Conservation (phyloP, 2,329 filamentous ascomycete genomes). For the Knoxdaviesia capensis region DNA sequence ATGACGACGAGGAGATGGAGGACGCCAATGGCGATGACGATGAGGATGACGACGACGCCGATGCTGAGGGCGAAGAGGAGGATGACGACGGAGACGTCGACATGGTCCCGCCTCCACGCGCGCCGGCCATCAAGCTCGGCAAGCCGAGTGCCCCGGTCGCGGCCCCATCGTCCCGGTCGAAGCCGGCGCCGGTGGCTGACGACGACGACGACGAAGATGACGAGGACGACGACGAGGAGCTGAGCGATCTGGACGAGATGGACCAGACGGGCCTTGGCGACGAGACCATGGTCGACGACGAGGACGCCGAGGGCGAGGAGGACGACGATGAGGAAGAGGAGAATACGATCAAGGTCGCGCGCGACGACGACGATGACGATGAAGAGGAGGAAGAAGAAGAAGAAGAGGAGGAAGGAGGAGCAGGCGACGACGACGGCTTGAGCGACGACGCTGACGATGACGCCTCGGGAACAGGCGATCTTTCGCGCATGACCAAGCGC, state of each 20-base stretch:
- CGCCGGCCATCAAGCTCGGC: constrained; percentile 26
- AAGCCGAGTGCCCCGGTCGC: constrained; percentile 18
- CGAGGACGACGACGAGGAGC: constrained; percentile 32
- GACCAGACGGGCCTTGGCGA: constrained; percentile 18
- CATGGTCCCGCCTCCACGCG: constrained; percentile 16
- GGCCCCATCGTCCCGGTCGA: constrained; percentile 13
- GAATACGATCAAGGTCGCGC: constrained; percentile 14
- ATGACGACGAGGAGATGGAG: constrained; percentile 11
- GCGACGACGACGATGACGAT: constrained; percentile 20
- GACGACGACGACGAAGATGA: constrained; percentile 11
- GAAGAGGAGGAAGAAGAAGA: constrained; percentile 17
- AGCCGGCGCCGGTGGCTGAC: constrained; percentile 9
- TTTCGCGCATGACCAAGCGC: constrained; percentile 39
- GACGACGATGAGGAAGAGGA: constrained; percentile 9
- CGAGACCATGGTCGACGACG: constrained; percentile 22
- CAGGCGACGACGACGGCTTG: constrained; percentile 17
- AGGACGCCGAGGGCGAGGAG: constrained; percentile 27
- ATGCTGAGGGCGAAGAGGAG: constrained; percentile 15
- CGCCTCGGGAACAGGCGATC: constrained; percentile 30
- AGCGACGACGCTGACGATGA: constrained; percentile 18
- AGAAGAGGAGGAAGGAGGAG: constrained; percentile 16
- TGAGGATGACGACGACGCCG: constrained; percentile 15
- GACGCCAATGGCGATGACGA: constrained; percentile 20
- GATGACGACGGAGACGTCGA: constrained; percentile 27
- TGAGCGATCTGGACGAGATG: constrained; percentile 34